These are phyloP conservation scores for Ilyonectria robusta DNA, from an alignment of 2,329 filamentous ascomycete genomes.

Conservation along the genomic window DNA sequence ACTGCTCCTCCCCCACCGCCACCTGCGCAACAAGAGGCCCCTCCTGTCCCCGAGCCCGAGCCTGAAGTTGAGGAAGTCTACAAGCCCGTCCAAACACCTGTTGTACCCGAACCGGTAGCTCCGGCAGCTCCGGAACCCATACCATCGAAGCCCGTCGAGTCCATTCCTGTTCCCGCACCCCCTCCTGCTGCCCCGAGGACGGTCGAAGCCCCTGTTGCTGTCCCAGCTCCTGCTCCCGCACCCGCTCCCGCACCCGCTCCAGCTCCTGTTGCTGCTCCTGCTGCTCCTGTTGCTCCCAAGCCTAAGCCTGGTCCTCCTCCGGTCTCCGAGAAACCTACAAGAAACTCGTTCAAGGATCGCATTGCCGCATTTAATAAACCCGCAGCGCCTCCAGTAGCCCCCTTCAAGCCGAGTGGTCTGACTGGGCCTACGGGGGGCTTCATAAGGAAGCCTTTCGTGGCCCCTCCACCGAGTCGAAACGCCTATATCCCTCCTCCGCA, in stretches of 20 bases:
- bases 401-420: slow-evolving; percentile 84
- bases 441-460: slow-evolving; percentile 97
- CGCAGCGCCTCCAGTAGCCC: slow-evolving; percentile 86
- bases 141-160: slow-evolving; percentile 54
- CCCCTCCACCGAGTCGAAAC: slow-evolving; percentile 92
- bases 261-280: slow-evolving; percentile 47
- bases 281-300: slow-evolving; percentile 54
- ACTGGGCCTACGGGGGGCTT: slow-evolving; percentile 74
- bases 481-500: slow-evolving; percentile 86
- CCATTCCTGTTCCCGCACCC: slow-evolving; percentile 49
- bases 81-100: slow-evolving; percentile 49
- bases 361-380: slow-evolving; percentile 98
- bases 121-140: slow-evolving; percentile 47
- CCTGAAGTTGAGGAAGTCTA: slow-evolving; percentile 55
- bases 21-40: slow-evolving; percentile 48
- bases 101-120: slow-evolving; percentile 54
- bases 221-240: slow-evolving; percentile 47
- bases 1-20: slow-evolving; percentile 54
- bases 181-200: slow-evolving; percentile 48
- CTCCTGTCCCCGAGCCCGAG: slow-evolving; percentile 53
- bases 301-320: slow-evolving; percentile 74
- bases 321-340: slow-evolving; percentile 78
- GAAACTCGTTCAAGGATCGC: slow-evolving; percentile 90
- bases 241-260: slow-evolving; percentile 49
- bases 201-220: slow-evolving; percentile 50